phyloP scores from a whole-genome alignment of 768 basidiomycete genomes.

The Psilocybe azurescens region DNA sequence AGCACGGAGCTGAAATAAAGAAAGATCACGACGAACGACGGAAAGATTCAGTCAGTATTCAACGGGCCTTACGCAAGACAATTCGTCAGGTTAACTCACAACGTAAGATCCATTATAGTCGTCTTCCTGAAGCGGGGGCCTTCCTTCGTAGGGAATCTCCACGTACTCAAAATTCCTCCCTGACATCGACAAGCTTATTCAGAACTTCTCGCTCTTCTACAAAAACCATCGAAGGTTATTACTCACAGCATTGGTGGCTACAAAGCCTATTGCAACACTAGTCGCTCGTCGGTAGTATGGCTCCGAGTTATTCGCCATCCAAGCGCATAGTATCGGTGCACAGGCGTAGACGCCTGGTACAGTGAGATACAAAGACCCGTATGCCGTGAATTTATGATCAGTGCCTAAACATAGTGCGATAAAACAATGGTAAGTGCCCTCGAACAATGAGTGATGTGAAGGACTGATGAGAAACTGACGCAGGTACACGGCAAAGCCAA shows the following conservation, averaged over 20 bases:
- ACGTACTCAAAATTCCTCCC: conserved; percentile 46
- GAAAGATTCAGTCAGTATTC: not conserved
- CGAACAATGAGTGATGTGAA: no score
- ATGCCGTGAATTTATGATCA: conserved; percentile 28
- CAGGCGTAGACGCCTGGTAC: conserved; percentile 39
- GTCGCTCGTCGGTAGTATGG: conserved; percentile 42
- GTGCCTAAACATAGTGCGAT: conserved; percentile 20
- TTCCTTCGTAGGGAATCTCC: conserved; percentile 43
- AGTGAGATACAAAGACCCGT: conserved; percentile 40
- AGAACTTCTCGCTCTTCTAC: not conserved
- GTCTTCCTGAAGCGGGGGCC: conserved; percentile 40
- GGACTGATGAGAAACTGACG: not conserved
- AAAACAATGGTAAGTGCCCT: not conserved
- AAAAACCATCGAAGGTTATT: not conserved
- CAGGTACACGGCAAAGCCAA: conserved; percentile 11
- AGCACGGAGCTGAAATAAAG: conserved; percentile 27
- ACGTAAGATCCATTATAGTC: conserved; percentile 40
- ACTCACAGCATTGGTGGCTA: conserved; percentile 40
- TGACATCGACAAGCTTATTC: conserved; percentile 5
- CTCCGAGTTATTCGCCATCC: conserved; percentile 45
- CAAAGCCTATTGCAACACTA: conserved; percentile 38
- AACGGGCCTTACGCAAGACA: not conserved
- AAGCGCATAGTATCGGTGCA: conserved; percentile 35
- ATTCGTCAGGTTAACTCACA: conserved; percentile 28
- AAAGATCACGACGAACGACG: no score